Base-by-base conservation (phyloP, 805 yeast species). In the Trichomonascus vanleenenianus region DNA sequence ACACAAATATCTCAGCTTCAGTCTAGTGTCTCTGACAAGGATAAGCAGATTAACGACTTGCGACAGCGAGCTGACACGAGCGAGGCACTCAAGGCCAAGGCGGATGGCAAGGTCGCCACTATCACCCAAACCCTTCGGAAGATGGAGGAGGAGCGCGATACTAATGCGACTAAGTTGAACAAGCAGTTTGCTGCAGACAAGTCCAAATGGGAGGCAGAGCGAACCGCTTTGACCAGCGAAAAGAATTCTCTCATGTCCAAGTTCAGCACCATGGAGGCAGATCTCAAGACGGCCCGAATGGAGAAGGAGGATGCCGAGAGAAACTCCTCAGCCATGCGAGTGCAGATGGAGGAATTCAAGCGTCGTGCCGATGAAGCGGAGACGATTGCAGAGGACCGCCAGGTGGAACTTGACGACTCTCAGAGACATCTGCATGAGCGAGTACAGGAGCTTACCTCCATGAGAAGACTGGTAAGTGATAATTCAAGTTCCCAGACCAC, bases 321-420 rank as follows among this genome's bases (percentile, higher is more conserved):
- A 3, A 14, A 49, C 8, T 50, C 53, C 11, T 57, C 56, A 10
- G 42, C 53, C 10, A 48, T 54, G 48, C 55, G 50, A 30, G 40
- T 56, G 39, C 71, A 56, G 54, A 53, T 57, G 18, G 66, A 61
- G 40, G 66, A 57, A 49, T 53, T 57, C 41, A 56, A 72, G 2
- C 74, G 83, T 73, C 77, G 84, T 44, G 64, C 80, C 34, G 75
- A 75, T 49, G 97, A 93, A 54, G 67, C 79, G 1, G 88, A 84
- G 46, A 74, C 78, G 1, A 60, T 89, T 25, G 88, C 85, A 53
- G 95, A 87, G 46, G 96, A 89, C 2, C 60, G 89, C 25, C 88
- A 85, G 54, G 95, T 86, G 47, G 96, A 89, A 57, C 65, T 91
- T n/a, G 68, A 74, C 9, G 97, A 89, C 47, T 69, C 85, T 3